phyloP scores from a whole-genome alignment of 305 asterid species.

The Fraxinus ornus region DNA sequence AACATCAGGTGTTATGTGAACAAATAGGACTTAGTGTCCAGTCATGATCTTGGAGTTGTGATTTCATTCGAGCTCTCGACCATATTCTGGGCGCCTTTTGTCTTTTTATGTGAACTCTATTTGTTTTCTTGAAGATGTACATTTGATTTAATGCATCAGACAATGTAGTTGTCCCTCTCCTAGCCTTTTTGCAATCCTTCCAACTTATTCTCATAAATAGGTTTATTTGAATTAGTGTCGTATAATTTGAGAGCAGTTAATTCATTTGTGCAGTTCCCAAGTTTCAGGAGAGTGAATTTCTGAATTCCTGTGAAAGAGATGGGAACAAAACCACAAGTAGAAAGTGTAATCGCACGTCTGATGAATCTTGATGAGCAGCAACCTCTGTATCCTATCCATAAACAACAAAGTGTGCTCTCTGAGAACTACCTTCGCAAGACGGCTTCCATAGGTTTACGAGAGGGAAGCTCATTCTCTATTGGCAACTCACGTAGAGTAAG shows the following conservation, averaged over 20 bases:
- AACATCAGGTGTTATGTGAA: background rate
- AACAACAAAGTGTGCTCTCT: constrained; percentile 49
- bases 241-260: background rate
- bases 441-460: constrained; percentile 47
- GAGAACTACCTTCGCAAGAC: constrained; percentile 53
- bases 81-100: background rate
- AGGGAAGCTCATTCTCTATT: constrained; percentile 36
- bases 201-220: background rate
- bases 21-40: background rate
- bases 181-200: background rate
- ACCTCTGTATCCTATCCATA: constrained; percentile 31
- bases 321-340: constrained; percentile 39
- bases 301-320: constrained; percentile 34
- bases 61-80: background rate
- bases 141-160: background rate
- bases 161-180: background rate
- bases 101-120: background rate
- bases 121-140: background rate
- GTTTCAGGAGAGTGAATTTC: constrained; percentile 12
- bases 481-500: constrained; percentile 23
- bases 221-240: background rate
- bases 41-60: background rate
- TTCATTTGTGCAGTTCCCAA: constrained; percentile 27
- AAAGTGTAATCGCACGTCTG: constrained; percentile 58
- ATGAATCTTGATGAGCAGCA: constrained; percentile 56